phyloP scores from a whole-genome alignment of 2,329 filamentous ascomycete genomes.

The Fusarium nodosum region DNA sequence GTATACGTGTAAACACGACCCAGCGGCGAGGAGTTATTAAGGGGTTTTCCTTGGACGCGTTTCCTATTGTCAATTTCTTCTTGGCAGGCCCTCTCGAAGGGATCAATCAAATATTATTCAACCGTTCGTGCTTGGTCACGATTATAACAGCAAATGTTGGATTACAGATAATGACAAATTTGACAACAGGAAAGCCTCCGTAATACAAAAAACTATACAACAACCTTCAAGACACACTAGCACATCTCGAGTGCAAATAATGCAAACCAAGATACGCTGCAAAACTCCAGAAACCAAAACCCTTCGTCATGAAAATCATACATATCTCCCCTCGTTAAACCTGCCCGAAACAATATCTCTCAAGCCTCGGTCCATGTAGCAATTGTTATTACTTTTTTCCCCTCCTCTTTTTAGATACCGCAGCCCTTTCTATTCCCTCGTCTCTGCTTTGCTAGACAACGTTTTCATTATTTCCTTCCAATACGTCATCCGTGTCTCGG shows the following conservation, averaged over 20 bases:
- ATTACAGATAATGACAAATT: not conserved
- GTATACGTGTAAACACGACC: slow-evolving; percentile 4
- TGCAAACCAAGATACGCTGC: slow-evolving; percentile 26
- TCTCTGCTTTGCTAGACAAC: not conserved
- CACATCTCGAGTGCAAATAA: slow-evolving; percentile 3
- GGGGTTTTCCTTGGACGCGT: slow-evolving; percentile 3
- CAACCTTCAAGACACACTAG: slow-evolving; percentile 2
- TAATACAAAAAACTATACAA: not conserved
- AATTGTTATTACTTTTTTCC: slow-evolving; percentile 12
- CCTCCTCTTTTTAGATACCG: slow-evolving; percentile 21
- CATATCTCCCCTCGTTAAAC: slow-evolving; percentile 14
- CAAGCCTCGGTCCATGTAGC: slow-evolving; percentile 23
- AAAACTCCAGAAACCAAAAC: slow-evolving; percentile 34
- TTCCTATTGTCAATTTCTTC: slow-evolving; percentile 2
- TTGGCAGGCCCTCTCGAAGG: not conserved
- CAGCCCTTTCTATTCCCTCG: slow-evolving; percentile 3
- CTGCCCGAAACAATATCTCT: slow-evolving; percentile 5
- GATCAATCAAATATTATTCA: not conserved
- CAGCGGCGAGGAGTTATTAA: slow-evolving; percentile 20
- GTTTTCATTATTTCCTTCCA: slow-evolving; percentile 9
- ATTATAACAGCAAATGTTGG: not conserved
- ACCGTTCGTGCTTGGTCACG: not conserved
- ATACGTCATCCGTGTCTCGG: not conserved
- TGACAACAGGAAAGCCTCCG: not conserved
- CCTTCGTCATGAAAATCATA: slow-evolving; percentile 33